A percentile compares a stretch with the other conserved stretches of the same genome.
phyloP scores from a whole-genome alignment of 768 basidiomycete species.

The Lactarius indigo region DNA sequence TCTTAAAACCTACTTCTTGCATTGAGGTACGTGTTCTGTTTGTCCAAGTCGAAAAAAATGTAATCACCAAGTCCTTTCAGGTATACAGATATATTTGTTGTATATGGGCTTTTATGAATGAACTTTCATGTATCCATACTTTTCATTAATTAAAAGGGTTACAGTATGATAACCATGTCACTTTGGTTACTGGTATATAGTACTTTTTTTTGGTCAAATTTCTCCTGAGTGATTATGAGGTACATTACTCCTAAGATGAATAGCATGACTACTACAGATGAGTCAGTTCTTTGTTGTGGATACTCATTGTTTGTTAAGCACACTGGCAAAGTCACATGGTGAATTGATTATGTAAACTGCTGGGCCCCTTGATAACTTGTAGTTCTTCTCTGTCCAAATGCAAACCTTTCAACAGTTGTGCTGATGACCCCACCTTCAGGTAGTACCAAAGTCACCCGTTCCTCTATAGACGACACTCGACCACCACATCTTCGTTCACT shows the following conservation, averaged over 20 bases:
- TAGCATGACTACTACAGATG: neutral
- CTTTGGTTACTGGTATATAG: neutral
- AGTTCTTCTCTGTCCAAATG: neutral
- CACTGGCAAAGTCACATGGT: neutral
- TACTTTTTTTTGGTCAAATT: neutral
- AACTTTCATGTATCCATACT: conserved; percentile 22
- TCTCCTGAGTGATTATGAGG: neutral
- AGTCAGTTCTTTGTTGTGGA: neutral
- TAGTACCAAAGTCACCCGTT: neutral
- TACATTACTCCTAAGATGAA: neutral
- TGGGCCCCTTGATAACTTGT: neutral
- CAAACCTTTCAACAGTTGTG: neutral
- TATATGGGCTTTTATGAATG: conserved; percentile 22
- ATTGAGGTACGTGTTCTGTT: conserved; percentile 13
- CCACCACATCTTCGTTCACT: neutral
- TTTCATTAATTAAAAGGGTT: conserved; percentile 19
- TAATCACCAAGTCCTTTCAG: neutral
- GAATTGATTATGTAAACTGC: neutral
- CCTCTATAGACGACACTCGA: neutral
- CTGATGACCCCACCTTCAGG: conserved; percentile 13
- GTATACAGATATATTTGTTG: conserved; percentile 3
- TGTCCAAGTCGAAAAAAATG: neutral
- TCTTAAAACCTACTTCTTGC: conserved; percentile 22
- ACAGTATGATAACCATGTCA: conserved; percentile 11
- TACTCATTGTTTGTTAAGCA: neutral